Conservation (phyloP, 345 rosid genomes). For the Noccaea bulbosa region DNA sequence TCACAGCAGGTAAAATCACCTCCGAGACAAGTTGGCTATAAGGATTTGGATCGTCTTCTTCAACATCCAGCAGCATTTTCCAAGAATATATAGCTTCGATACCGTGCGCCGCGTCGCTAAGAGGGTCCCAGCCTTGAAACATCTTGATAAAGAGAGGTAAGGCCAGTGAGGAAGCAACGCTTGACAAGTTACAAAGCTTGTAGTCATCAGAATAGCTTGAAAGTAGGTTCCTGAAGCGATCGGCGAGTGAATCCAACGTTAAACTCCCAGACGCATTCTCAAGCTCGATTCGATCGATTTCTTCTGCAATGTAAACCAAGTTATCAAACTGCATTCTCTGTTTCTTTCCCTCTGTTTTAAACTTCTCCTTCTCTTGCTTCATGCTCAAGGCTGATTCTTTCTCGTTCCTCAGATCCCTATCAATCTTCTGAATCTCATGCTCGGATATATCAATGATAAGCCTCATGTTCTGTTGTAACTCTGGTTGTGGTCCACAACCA, state of each 20-base stretch:
- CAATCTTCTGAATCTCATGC: constrained; percentile 85
- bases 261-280: constrained; percentile 62
- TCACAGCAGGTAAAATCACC: constrained; percentile 80
- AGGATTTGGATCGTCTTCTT: constrained; percentile 64
- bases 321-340: constrained; percentile 64
- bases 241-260: constrained; percentile 65
- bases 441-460: constrained; percentile 79
- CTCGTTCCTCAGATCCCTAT: constrained; percentile 79
- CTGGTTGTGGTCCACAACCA: constrained; percentile 94
- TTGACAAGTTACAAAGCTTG: constrained; percentile 71
- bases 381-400: constrained; percentile 81
- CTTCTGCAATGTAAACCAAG: constrained; percentile 58
- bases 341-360: constrained; percentile 54
- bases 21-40: constrained; percentile 76
- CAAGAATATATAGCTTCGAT: constrained; percentile 60
- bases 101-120: constrained; percentile 66
- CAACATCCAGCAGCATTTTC: constrained; percentile 70
- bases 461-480: constrained; percentile 82
- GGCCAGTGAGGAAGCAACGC: constrained; percentile 76
- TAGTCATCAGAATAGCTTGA: constrained; percentile 69
- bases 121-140: constrained; percentile 98
- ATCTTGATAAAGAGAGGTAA: constrained; percentile 75
- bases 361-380: constrained; percentile 77
- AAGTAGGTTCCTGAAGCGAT: constrained; percentile 55
- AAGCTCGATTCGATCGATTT: constrained; percentile 56